phyloP scores from a whole-genome alignment of 139 green algal genomes.

The Chlamydomonas incerta region DNA sequence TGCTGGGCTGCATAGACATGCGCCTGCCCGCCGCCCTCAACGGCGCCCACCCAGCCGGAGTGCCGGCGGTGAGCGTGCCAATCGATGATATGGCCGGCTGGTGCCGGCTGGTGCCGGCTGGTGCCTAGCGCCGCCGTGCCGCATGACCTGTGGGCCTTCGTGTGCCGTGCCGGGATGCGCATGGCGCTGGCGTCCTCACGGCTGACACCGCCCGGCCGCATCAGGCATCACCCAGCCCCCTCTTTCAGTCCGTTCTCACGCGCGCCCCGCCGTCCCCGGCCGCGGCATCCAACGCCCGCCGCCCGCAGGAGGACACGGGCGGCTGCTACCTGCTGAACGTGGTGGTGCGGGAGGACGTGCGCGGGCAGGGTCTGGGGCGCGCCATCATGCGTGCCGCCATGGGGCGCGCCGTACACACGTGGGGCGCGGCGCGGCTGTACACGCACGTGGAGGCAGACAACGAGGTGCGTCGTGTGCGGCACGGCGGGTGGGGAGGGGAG shows the following conservation, averaged over 20 bases:
- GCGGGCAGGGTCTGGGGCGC: slow-evolving; percentile 61
- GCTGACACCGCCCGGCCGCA: too few relatives aligned
- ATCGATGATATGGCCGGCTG: too few relatives aligned
- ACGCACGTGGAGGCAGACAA: slow-evolving; percentile 71
- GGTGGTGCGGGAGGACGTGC: slow-evolving; percentile 56
- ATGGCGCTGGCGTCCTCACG: too few relatives aligned
- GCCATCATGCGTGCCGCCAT: slow-evolving; percentile 66
- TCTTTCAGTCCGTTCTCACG: neutral
- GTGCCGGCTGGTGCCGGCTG: too few relatives aligned
- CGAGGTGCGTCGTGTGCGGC: too few relatives aligned
- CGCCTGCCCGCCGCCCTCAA: slow-evolving; percentile 36
- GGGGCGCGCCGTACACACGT: slow-evolving; percentile 44
- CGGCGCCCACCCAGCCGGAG: slow-evolving; percentile 13
- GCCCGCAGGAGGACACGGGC: slow-evolving; percentile 27
- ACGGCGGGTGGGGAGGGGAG: too few relatives aligned
- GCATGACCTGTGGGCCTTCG: too few relatives aligned
- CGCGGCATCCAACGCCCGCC: too few relatives aligned
- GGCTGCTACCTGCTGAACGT: slow-evolving; percentile 74
- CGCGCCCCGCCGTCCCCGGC: too few relatives aligned
- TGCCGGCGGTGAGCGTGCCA: slow-evolving; percentile 27
- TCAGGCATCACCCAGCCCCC: too few relatives aligned
- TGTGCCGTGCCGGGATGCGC: too few relatives aligned
- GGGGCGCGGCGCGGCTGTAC: slow-evolving; percentile 58
- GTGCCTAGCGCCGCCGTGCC: too few relatives aligned
- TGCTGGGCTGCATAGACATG: slow-evolving; percentile 71